Evolutionary conservation across 2,329 filamentous ascomycete genomes (phyloP).

Genomic region (Conoideocrella luteorostrata): DNA sequence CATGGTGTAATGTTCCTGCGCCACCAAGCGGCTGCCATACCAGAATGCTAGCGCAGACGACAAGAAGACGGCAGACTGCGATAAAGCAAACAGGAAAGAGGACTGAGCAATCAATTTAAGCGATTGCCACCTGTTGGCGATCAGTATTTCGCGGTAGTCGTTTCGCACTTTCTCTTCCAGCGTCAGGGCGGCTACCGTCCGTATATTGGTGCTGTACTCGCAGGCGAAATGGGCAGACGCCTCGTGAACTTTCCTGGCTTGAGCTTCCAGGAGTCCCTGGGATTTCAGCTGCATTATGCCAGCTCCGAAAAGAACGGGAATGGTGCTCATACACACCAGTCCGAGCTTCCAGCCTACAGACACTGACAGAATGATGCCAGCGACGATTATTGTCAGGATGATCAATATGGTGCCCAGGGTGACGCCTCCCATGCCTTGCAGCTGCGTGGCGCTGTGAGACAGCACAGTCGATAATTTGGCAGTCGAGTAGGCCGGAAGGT

Average conservation of each 20-base stretch:
- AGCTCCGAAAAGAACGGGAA: slow-evolving; percentile 32
- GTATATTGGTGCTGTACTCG: background rate
- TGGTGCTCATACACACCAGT: slow-evolving; percentile 34
- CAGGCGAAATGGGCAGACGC: background rate
- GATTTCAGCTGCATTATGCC: slow-evolving; percentile 33
- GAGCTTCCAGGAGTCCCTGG: slow-evolving; percentile 16
- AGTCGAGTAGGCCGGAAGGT: too few species aligned
- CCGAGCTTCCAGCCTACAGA: slow-evolving; percentile 38
- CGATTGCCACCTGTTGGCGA: slow-evolving; percentile 22
- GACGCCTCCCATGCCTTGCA: too few species aligned
- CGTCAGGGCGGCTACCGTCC: background rate
- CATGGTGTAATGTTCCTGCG: slow-evolving; percentile 29
- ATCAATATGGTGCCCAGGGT: too few species aligned
- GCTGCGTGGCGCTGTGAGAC: too few species aligned
- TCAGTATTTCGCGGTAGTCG: background rate
- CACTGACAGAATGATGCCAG: slow-evolving; percentile 33
- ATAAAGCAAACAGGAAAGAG: background rate
- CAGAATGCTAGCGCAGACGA: slow-evolving; percentile 30
- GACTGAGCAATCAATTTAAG: background rate
- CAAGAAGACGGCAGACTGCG: slow-evolving; percentile 23
- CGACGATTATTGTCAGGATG: too few species aligned
- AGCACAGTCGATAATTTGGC: too few species aligned
- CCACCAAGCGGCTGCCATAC: slow-evolving; percentile 19
- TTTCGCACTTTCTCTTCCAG: background rate
- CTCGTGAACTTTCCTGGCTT: background rate